Conservation (phyloP, 345 rosid species). For the Populus ilicifolia region DNA sequence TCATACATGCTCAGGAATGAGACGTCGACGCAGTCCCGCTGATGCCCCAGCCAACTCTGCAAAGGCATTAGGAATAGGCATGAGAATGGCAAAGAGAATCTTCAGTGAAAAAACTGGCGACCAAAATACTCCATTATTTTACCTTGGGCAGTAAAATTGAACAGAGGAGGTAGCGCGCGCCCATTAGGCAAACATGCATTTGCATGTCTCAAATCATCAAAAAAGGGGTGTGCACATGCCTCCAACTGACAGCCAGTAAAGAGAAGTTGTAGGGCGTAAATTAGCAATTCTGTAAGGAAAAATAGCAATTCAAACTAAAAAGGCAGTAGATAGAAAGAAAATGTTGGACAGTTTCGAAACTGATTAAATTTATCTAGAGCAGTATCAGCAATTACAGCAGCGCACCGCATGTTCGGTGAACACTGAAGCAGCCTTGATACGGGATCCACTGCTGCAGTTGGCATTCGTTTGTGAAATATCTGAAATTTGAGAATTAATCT, state of each 20-base stretch:
- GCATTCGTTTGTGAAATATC: conserved; percentile 27
- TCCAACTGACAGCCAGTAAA: conserved; percentile 54
- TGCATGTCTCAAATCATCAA: conserved; percentile 79
- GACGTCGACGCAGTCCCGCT: conserved; percentile 63
- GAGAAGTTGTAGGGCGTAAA: neutral
- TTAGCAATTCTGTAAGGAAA: neutral
- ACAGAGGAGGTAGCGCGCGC: conserved; percentile 75
- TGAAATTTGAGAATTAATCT: conserved; percentile 2
- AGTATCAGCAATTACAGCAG: conserved; percentile 17
- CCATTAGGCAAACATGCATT: conserved; percentile 78
- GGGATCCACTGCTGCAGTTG: conserved; percentile 24
- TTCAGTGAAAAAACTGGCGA: neutral
- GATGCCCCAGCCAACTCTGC: conserved; percentile 89
- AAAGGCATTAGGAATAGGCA: conserved; percentile 12
- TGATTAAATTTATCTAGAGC: neutral
- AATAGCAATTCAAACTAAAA: neutral
- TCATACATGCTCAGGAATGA: conserved; percentile 56
- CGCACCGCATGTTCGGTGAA: conserved; percentile 21
- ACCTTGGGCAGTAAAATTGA: conserved; percentile 96
- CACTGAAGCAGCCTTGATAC: conserved; percentile 29
- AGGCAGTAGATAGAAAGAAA: neutral
- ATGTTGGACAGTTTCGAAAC: neutral
- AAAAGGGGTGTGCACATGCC: conserved; percentile 98
- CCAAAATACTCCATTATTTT: neutral
- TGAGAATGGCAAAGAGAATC: conserved; percentile 6